phyloP scores from a whole-genome alignment of 1,284 basidiomycete species.

The Neolentinus lepideus region DNA sequence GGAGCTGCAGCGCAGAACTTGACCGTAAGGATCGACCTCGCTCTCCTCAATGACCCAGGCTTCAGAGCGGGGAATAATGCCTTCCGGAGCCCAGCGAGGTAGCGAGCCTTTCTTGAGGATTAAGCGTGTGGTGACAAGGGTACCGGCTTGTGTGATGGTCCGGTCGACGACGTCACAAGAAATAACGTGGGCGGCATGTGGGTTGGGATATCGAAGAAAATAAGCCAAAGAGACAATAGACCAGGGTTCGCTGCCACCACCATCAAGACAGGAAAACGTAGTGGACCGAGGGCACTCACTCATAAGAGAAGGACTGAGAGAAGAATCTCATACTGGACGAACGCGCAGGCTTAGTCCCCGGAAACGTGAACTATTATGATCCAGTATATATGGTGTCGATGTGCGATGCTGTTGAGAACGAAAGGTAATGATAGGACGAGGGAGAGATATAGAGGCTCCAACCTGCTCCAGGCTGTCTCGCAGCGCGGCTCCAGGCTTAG shows the following conservation, averaged over 20 bases:
- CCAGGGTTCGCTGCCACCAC: constrained; percentile 70
- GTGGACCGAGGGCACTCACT: constrained; percentile 38
- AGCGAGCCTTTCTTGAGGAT: constrained; percentile 89
- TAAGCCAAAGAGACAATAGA: constrained; percentile 89
- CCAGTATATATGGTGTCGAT: neutral
- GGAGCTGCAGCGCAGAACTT: constrained; percentile 63
- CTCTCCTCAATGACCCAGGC: constrained; percentile 90
- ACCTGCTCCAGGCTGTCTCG: neutral
- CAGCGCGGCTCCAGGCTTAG: neutral
- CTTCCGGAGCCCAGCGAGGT: constrained; percentile 85
- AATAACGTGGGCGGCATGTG: constrained; percentile 89
- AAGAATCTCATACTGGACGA: constrained; percentile 70
- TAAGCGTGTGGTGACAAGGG: constrained; percentile 83
- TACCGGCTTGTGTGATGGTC: constrained; percentile 60
- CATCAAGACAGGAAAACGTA: neutral
- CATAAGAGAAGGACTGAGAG: constrained; percentile 73
- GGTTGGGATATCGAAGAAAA: constrained; percentile 96
- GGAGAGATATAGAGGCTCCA: neutral
- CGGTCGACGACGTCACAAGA: constrained; percentile 94
- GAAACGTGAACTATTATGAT: neutral
- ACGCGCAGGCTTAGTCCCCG: constrained; percentile 15
- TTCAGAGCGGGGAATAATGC: constrained; percentile 69
- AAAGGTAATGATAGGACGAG: neutral
- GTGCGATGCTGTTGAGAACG: neutral
- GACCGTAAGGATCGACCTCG: constrained; percentile 75